A percentile compares a stretch with the other conserved stretches of the same genome.
Conservation (phyloP, 108 stramenopile species). For the Nitzschia sp. region DNA sequence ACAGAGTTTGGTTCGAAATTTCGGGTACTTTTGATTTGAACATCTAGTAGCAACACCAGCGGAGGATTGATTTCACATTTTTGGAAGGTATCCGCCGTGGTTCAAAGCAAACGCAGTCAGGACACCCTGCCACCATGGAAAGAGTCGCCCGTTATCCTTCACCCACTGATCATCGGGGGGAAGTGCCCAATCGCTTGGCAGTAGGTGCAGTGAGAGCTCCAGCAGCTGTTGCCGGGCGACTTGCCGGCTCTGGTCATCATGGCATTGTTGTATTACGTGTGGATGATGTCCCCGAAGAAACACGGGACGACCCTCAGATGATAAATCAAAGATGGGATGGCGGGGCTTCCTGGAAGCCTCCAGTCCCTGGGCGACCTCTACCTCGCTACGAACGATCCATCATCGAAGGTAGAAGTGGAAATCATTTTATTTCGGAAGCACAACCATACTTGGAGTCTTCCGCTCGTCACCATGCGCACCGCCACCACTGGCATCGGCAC, state of each 20-base stretch:
- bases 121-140: not conserved
- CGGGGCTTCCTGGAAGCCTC: not conserved
- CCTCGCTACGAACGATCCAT: not conserved
- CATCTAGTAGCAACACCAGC: not conserved
- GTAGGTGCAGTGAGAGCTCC: not conserved
- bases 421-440: not conserved
- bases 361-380: not conserved
- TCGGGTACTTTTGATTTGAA: slow-evolving; percentile 11
- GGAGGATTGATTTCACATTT: not conserved
- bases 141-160: not conserved
- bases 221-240: not conserved
- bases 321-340: not conserved
- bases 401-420: not conserved
- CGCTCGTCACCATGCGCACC: not conserved
- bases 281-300: not conserved
- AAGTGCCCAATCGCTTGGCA: not conserved
- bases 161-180: not conserved
- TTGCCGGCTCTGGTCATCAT: not conserved
- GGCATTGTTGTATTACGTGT: not conserved
- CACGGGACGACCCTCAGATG: slow-evolving; percentile 3
- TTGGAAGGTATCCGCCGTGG: not conserved
- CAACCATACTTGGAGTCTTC: not conserved
- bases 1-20: slow-evolving; percentile 12
- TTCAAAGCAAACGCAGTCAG: not conserved
- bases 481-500: not conserved